Percentiles rank a stretch among this genome's conserved stretches.
phyloP scores from a whole-genome alignment of 129 eudicot genomes.

The Chrysanthemum makinoi region DNA sequence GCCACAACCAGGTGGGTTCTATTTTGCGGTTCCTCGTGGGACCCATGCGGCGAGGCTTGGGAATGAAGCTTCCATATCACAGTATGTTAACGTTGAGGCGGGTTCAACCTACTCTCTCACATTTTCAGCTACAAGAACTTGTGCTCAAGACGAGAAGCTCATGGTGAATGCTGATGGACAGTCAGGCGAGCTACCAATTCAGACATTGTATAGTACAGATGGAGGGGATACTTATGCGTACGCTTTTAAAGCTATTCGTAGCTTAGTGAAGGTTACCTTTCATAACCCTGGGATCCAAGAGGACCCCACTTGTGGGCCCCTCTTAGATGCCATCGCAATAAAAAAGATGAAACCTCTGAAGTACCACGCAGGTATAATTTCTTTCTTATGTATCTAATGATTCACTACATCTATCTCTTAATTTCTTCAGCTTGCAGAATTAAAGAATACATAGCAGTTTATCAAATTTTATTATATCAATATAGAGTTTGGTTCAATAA shows the following conservation, averaged over 20 bases:
- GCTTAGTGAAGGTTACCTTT: constrained; percentile 44
- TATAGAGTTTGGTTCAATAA: too few species aligned
- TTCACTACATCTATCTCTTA: too few species aligned
- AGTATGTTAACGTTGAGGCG: constrained; percentile 21
- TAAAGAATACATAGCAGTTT: too few species aligned
- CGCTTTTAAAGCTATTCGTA: constrained; percentile 40
- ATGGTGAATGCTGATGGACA: constrained; percentile 34
- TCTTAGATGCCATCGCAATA: constrained; percentile 67
- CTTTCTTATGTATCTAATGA: too few species aligned
- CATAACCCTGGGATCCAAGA: constrained; percentile 67
- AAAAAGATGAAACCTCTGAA: constrained; percentile 42
- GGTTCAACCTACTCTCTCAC: constrained; percentile 43
- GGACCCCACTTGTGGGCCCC: constrained; percentile 74
- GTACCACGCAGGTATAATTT: constrained; percentile 36
- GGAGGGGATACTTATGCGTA: constrained; percentile 67
- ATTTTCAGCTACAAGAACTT: constrained; percentile 55
- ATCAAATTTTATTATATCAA: too few species aligned
- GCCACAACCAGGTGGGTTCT: constrained; percentile 53
- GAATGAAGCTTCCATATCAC: constrained; percentile 57
- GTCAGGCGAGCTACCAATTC: constrained; percentile 45
- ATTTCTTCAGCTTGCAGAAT: too few species aligned
- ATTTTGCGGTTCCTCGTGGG: constrained; percentile 50
- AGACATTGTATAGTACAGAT: constrained; percentile 51
- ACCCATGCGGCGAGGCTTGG: constrained; percentile 56
- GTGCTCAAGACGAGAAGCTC: constrained; percentile 56